Evolutionary conservation across 2,329 filamentous ascomycete genomes (phyloP).

Genomic region (Phaeosphaeriaceae sp.): DNA sequence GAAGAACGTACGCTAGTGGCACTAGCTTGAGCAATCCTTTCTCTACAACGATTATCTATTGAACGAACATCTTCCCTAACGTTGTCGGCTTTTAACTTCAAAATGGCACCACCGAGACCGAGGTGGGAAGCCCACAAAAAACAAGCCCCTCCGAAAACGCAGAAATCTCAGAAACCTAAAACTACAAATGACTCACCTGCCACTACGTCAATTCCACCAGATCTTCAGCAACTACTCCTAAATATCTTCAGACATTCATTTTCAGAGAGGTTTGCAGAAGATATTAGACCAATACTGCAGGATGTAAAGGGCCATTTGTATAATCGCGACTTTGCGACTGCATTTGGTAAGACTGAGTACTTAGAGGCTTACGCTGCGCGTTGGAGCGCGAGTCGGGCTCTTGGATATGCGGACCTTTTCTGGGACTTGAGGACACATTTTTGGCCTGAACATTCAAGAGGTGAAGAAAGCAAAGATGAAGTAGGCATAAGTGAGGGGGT

Average conservation of each 20-base stretch:
- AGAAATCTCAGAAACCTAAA: slow-evolving; percentile 16
- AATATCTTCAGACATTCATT: slow-evolving; percentile 76
- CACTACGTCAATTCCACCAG: slow-evolving; percentile 50
- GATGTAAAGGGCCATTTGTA: slow-evolving; percentile 86
- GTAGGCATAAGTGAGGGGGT: not conserved
- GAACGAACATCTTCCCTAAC: not conserved
- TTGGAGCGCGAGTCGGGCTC: slow-evolving; percentile 86
- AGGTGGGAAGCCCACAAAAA: slow-evolving; percentile 9
- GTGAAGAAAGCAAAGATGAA: not conserved
- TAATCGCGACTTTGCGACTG: slow-evolving; percentile 79
- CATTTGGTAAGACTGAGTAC: slow-evolving; percentile 75
- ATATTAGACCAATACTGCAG: slow-evolving; percentile 68
- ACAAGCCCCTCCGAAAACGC: slow-evolving; percentile 7
- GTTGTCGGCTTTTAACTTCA: not conserved
- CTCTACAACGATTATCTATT: not conserved
- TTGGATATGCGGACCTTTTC: slow-evolving; percentile 77
- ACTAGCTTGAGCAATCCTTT: slow-evolving; percentile 4
- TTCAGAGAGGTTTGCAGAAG: slow-evolving; percentile 48
- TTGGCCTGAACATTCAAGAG: not conserved
- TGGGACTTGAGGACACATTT: slow-evolving; percentile 40
- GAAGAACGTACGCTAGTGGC: not conserved
- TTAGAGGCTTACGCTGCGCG: slow-evolving; percentile 84
- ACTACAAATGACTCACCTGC: slow-evolving; percentile 5
- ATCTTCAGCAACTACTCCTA: slow-evolving; percentile 73
- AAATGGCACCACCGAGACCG: slow-evolving; percentile 17